phyloP scores from a whole-genome alignment of 2,329 filamentous ascomycete species.

The Monosporascus sp. region DNA sequence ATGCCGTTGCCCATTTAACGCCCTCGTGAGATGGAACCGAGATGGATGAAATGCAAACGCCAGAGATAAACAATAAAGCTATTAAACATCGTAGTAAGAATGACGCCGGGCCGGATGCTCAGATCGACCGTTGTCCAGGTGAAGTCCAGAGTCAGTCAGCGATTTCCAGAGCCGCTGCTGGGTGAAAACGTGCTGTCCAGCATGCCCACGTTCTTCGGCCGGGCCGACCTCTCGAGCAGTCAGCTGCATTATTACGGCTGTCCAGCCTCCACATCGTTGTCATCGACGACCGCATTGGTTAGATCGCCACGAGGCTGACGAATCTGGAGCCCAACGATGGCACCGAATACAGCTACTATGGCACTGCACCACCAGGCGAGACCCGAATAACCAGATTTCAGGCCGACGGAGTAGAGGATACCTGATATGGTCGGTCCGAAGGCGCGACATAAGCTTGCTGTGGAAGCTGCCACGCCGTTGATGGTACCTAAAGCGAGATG shows the following conservation, averaged over 20 bases:
- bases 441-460: conserved; percentile 80
- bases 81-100: conserved; percentile 18
- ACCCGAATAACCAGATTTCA: conserved; percentile 76
- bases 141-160: background rate
- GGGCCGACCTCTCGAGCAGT: conserved; percentile 3
- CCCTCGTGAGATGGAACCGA: conserved; percentile 5
- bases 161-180: background rate
- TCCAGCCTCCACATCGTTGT: conserved; percentile 25
- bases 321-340: conserved; percentile 69
- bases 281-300: conserved; percentile 34
- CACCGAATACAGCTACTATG: conserved; percentile 68
- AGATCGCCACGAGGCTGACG: conserved; percentile 52
- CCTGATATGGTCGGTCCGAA: conserved; percentile 88
- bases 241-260: conserved; percentile 6
- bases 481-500: conserved; percentile 82
- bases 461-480: conserved; percentile 87
- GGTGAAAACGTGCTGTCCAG: background rate
- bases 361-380: conserved; percentile 92
- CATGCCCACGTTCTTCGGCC: background rate
- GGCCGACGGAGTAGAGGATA: conserved; percentile 73
- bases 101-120: background rate
- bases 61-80: conserved; percentile 11
- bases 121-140: background rate
- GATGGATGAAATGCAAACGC: conserved; percentile 1
- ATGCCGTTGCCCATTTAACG: conserved; percentile 9